Base-by-base conservation (phyloP, 768 basidiomycete species). In the Cubamyces lactineus region DNA sequence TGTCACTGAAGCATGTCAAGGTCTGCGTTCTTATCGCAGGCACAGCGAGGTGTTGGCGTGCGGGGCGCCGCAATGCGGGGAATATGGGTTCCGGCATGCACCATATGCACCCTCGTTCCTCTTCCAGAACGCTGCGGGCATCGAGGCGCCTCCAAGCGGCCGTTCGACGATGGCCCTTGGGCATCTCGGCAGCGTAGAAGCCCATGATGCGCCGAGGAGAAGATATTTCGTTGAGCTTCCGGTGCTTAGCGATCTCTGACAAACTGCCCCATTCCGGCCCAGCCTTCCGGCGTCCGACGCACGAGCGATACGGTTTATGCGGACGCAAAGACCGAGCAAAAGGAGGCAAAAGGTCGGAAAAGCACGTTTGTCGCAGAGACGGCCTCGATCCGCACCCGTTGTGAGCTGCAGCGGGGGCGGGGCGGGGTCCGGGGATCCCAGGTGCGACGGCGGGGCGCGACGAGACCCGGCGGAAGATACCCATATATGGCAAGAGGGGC, bases 211-310 rank as follows among this genome's bases (percentile, higher is more conserved):
- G 51, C 51, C 51, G 51, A 53, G 39, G 19, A 40, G 38, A 39
- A 53, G 51, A 39, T 53, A 53, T 53, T 53, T 53, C 51, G 38
- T 41, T 21, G 4, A 38, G 15, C 38, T 53, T 53, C 51, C 38
- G 19, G 38, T 40, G 51, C 51, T 53, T 53, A 53, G 38, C 51
- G 51, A 53, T 53, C 39, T 53, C 51, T 53, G 34, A 53, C 51
- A 53, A 53, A 53, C 39, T 16, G 21, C 51, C 34, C n/a, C 39
- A 3, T 41, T 40, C 38, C 21, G 51, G 51, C 13, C 51, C 51
- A 53, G 51, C 38, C 3, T 28, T 39, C 51, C 51, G 51, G 51
- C 51, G 13, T 53, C 51, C 38, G 34, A 41, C 11, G n/a, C 21
- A 8, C 40, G 34, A 39, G 19, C 28, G 50, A 28, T 21, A 23